Percentiles rank a stretch among this genome's conserved stretches.
These are phyloP conservation scores for Colletotrichum cordylinicola DNA, from an alignment of 2,329 filamentous ascomycete species.

Conservation along the genomic window DNA sequence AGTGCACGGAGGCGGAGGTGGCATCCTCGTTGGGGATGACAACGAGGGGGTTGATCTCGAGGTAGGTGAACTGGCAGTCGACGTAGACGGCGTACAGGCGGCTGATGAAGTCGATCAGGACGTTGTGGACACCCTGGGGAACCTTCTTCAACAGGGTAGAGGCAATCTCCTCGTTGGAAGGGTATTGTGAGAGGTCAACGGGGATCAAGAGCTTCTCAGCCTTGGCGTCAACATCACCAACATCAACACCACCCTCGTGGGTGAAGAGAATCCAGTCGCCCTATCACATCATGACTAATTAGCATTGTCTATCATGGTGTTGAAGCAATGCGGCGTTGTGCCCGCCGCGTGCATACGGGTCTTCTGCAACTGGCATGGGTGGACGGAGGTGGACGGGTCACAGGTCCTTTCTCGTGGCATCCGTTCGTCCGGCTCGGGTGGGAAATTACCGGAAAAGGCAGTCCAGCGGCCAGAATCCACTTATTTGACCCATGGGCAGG, in stretches of 20 bases:
- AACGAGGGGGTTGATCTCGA: conserved; percentile 99
- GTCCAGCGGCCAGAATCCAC: conserved; percentile 20
- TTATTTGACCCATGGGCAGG: conserved; percentile 21
- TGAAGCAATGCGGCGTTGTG: background rate
- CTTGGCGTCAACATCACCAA: conserved; percentile 98
- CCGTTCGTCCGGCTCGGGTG: conserved; percentile 42
- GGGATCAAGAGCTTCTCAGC: conserved; percentile 98
- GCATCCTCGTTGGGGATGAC: conserved; percentile 93
- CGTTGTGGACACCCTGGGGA: conserved; percentile 93
- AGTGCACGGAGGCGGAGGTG: conserved; percentile 94
- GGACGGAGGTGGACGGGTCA: conserved; percentile 7
- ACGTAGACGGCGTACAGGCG: conserved; percentile 98
- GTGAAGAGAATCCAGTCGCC: conserved; percentile 99
- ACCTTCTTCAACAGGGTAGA: conserved; percentile 87
- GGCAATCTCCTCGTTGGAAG: conserved; percentile 95
- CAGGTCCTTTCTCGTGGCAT: conserved; percentile 37
- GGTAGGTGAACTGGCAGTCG: conserved; percentile 99
- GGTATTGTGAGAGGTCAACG: conserved; percentile 92
- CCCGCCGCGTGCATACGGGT: background rate
- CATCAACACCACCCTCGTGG: conserved; percentile 99
- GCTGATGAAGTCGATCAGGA: conserved; percentile 98
- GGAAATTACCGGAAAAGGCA: conserved; percentile 28
- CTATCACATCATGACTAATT: conserved; percentile 50
- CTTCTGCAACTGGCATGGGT: conserved; percentile 9
- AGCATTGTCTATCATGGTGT: background rate